phyloP scores from a whole-genome alignment of 306 rosid genomes.

The Hippophae tibetana region DNA sequence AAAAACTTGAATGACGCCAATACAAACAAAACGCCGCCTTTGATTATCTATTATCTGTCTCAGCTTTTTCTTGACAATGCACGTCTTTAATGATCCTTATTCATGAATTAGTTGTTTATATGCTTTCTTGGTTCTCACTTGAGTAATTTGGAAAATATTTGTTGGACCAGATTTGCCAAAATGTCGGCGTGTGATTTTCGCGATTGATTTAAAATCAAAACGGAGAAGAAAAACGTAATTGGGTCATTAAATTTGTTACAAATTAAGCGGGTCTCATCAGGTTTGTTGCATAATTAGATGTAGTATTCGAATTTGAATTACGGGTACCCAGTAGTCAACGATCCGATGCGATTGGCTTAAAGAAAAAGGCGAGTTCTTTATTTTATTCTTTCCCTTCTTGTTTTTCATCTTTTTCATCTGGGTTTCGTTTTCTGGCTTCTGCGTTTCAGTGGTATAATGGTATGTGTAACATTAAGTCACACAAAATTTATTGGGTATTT shows the following conservation, averaged over 20 bases:
- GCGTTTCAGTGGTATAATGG: background rate
- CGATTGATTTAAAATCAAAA: constrained; percentile 11
- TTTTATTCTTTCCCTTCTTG: constrained; percentile 1
- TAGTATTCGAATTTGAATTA: constrained; percentile 32
- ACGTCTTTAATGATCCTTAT: constrained; percentile 1
- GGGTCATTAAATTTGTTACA: constrained; percentile 13
- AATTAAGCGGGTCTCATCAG: constrained; percentile 24
- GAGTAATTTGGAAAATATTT: background rate
- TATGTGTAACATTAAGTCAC: constrained; percentile 12
- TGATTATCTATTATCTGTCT: constrained; percentile 10
- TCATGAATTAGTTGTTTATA: background rate
- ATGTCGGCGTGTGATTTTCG: constrained; percentile 30
- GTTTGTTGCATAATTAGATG: constrained; percentile 26
- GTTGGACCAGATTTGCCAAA: constrained; percentile 25
- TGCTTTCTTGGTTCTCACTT: background rate
- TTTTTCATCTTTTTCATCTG: constrained; percentile 7
- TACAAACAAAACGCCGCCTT: constrained; percentile 22
- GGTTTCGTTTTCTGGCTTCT: background rate
- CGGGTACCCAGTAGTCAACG: constrained; percentile 16
- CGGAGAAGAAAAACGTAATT: constrained; percentile 8
- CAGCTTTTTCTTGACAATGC: background rate
- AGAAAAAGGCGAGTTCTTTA: constrained; percentile 27
- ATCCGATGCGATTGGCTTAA: constrained; percentile 25
- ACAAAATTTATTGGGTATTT: constrained; percentile 24
- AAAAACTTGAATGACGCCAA: background rate